Conservation (phyloP, 176 grass and related monocot species). For the Carex parvula region DNA sequence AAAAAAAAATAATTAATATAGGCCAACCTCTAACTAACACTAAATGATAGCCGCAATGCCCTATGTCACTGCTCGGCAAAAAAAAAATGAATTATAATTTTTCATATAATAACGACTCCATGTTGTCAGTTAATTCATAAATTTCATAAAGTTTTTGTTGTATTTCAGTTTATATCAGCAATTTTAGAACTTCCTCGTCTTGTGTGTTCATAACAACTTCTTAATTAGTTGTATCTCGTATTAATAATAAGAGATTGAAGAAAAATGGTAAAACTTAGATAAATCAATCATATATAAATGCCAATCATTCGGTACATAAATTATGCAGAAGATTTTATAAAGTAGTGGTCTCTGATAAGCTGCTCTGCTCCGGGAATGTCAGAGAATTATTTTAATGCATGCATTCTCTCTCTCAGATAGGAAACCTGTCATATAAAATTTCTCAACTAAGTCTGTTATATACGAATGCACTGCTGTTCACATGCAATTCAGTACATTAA, state of each 20-base stretch:
- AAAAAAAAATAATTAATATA: background rate
- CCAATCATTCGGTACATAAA: background rate
- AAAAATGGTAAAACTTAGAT: background rate
- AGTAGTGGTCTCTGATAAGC: constrained; percentile 4
- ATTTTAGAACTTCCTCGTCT: background rate
- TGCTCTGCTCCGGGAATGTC: constrained; percentile 8
- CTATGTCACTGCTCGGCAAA: background rate
- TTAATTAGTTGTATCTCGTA: background rate
- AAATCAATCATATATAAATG: background rate
- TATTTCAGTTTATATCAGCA: background rate
- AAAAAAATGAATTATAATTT: background rate
- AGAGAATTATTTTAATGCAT: constrained; percentile 14
- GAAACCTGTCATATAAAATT: constrained; percentile 8
- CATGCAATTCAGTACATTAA: constrained; percentile 17
- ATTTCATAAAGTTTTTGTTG: background rate
- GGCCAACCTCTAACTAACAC: constrained; percentile 14
- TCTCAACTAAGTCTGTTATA: background rate
- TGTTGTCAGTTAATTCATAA: background rate
- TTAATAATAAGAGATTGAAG: background rate
- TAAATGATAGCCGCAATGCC: constrained; percentile 19
- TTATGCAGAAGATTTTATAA: background rate
- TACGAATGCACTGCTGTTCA: constrained; percentile 20
- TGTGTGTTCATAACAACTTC: background rate
- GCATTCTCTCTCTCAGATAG: background rate
- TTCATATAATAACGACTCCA: background rate